Base-by-base conservation (phyloP, 106 monocot species). In the Dendrobium catenatum region DNA sequence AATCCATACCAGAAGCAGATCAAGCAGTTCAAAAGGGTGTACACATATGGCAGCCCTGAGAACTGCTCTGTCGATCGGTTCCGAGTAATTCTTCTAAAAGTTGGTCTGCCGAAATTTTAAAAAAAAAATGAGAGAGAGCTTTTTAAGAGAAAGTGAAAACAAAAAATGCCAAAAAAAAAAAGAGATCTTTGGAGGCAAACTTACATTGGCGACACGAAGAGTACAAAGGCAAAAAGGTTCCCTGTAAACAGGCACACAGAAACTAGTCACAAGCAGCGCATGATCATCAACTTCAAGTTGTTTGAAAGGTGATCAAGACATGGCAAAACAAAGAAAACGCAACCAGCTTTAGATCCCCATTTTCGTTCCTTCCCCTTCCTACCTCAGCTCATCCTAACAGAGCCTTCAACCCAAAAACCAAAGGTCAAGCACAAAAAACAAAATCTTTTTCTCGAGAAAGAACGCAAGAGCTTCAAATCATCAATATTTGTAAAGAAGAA, bases 1-100 rank as follows among this genome's bases (percentile, higher is more conserved):
- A 95, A 85, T 11, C 95, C 98, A 76, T 99, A 99, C 93, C 95
- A 99, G 68, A 88, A 85, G 77, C 92, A 93, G 77, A 99, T 99
- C 46, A 95, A 86, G 86, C 83, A 83, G 72, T 83, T 83, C 78
- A 83, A 55, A 26, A 83, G 83, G 54, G 83, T 9, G 55, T 78
- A 83, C 17, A 83, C 11, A 26, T 78, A 83, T 7, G 83, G 83
- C 68, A 83, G n/a, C 31, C 83, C 83, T 29, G 83, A 83, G 78
- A 83, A 99, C 72, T 93, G 91, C 87, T 99, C 95, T 24, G 99
- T 99, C 5, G 99, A 99, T 26, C 58, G 55, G 80, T 91, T 91
- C 27, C 85, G 79, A 3, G 89, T 66, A 67, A 99, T 99, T 80
- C 99, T 82, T 79, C 81, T 87, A 56, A 93, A 99, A 37, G 99